A percentile compares a stretch with the other conserved stretches of the same genome.
Evolutionary conservation across 345 rosid genomes (phyloP).

Genomic region (Ceriops zippeliana): DNA sequence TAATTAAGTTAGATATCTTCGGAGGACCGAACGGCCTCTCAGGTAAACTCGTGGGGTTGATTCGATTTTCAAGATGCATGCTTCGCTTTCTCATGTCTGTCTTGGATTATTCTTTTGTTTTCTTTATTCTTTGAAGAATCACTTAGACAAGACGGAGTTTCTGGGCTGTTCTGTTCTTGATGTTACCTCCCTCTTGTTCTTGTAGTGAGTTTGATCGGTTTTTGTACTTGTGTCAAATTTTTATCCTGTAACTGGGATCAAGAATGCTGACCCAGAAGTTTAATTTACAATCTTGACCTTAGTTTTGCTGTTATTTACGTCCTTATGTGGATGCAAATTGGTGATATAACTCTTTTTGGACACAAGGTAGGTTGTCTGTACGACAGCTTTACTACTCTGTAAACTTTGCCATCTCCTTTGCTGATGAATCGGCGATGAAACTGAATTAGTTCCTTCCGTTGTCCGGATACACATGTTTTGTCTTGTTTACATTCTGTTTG

Average conservation of each 20-base stretch:
- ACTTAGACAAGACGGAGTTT: neutral
- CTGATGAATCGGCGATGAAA: neutral
- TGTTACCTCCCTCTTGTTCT: neutral
- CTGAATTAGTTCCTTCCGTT: neutral
- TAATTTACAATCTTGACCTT: neutral
- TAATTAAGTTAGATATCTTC: neutral
- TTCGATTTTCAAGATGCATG: neutral
- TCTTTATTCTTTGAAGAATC: neutral
- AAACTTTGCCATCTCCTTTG: neutral
- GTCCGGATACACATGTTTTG: neutral
- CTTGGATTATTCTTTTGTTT: neutral
- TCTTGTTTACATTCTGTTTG: constrained; percentile 1
- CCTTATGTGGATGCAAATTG: neutral
- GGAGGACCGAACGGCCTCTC: neutral
- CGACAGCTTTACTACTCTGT: neutral
- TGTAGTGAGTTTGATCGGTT: neutral
- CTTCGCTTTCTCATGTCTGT: neutral
- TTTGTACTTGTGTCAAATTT: neutral
- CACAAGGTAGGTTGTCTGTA: neutral
- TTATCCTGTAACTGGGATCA: neutral
- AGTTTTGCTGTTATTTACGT: neutral
- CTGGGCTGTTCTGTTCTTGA: neutral
- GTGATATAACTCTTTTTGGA: neutral
- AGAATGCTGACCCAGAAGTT: neutral
- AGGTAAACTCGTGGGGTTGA: neutral